Percentiles rank a stretch among this genome's conserved stretches.
These are phyloP conservation scores for Paecilomyces dactylethromorphus DNA, from an alignment of 2,329 filamentous ascomycete genomes.

Conservation along the genomic window DNA sequence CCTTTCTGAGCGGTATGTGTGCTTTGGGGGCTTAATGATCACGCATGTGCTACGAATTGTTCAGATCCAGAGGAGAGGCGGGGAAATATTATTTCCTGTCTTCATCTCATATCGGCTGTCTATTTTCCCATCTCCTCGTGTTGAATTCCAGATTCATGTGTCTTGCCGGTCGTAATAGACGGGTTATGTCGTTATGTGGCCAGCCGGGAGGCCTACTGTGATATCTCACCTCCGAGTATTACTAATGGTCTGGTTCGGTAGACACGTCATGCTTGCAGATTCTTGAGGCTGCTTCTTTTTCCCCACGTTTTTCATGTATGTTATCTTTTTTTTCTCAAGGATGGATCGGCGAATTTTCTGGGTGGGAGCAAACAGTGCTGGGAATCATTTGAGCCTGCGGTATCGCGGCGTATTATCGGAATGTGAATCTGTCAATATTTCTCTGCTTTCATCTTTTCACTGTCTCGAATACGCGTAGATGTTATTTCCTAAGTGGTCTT, in stretches of 20 bases:
- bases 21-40: neutral
- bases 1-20: neutral
- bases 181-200: neutral
- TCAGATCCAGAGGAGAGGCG: neutral
- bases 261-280: neutral
- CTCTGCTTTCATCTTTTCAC: neutral
- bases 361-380: slow-evolving; percentile 11
- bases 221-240: neutral
- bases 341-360: neutral
- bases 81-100: neutral
- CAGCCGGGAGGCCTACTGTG: neutral
- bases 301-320: slow-evolving; percentile 10
- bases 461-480: neutral
- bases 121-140: neutral
- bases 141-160: neutral
- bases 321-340: slow-evolving; percentile 16
- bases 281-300: slow-evolving; percentile 12
- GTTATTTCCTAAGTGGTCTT: neutral
- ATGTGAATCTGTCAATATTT: neutral
- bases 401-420: neutral
- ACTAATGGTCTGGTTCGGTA: neutral
- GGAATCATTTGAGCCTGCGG: slow-evolving; percentile 9
- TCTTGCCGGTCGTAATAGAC: neutral
- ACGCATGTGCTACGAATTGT: neutral
- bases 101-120: neutral